Evolutionary conservation across 495 filamentous ascomycete genomes (phyloP), one percentile per base, ranked within the genome.

Genomic region (Neurospora sp.): DNA sequence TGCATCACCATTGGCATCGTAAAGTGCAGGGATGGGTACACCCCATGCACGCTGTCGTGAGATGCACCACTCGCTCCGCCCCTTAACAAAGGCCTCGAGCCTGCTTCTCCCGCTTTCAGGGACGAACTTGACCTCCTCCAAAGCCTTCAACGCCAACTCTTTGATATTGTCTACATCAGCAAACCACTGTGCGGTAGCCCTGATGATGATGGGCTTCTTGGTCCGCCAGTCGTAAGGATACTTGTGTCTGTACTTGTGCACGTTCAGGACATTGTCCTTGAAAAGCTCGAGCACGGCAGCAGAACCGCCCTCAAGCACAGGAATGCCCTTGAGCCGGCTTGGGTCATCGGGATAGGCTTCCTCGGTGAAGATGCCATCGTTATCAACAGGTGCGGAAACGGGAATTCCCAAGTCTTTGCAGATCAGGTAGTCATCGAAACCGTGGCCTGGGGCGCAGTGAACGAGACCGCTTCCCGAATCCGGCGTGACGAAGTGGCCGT

Each of bases 161-260:
- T 96, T 95, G 76, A 99, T 94, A 18, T 85, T 87, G 42, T 85
- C 93, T 12, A 97, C 93, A 81, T 97, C 91, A 48, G 96, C 94
- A 76, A 99, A 98, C 96, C 96, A 99, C 83, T 99, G 96, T 59
- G 92, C 93, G 0, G 96, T 99, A 27, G 96, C 95, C 75, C 96
- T 82, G 20, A 97, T 86, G 73, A 99, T 93, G 37, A 98, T 89
- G 22, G 96, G 96, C 74, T 89, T 87, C 79, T 98, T 98, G 4
- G 96, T 96, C 41, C 96, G 87, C 96, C 96, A 98, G 80, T 99
- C 96, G 78, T 97, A 97, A 0, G 96, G 96, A 80, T 98, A 97
- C 79, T 97, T 98, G 85, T 98, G 96, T 71, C 82, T 83, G 80
- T 94, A 92, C 70, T 84, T 83, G 72, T 95, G 90, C 12, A 86